phyloP scores from a whole-genome alignment of 345 rosid genomes.

The Luvunga scandens region DNA sequence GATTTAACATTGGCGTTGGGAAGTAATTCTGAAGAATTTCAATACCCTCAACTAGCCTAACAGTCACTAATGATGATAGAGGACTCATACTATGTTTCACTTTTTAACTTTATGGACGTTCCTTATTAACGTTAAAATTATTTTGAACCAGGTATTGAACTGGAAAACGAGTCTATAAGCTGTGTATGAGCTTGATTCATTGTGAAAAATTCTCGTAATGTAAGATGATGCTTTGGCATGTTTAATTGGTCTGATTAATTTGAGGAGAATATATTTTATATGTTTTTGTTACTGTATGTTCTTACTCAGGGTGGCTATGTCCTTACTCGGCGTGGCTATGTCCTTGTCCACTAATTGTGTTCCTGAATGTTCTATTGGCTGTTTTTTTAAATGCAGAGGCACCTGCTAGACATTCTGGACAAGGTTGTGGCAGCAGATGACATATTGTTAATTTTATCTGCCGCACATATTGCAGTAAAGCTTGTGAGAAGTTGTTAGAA shows the following conservation, averaged over 20 bases:
- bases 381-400: slow-evolving; percentile 48
- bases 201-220: not conserved
- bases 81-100: not conserved
- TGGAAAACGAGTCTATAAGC: not conserved
- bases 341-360: not conserved
- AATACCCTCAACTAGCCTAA: not conserved
- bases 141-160: not conserved
- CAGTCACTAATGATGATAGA: not conserved
- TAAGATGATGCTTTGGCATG: not conserved
- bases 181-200: not conserved
- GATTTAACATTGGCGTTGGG: not conserved
- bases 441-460: slow-evolving; percentile 54
- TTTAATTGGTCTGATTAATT: not conserved
- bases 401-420: slow-evolving; percentile 59
- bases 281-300: not conserved
- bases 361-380: slow-evolving; percentile 7
- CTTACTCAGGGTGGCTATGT: too few relatives aligned
- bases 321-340: not conserved
- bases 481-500: slow-evolving; percentile 48
- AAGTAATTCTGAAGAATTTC: not conserved
- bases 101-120: not conserved
- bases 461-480: slow-evolving; percentile 53
- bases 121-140: not conserved
- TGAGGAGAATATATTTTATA: not conserved
- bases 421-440: slow-evolving; percentile 56